Base-by-base conservation (phyloP, 352 stramenopile genomes). In the Globisporangium yorkense region DNA sequence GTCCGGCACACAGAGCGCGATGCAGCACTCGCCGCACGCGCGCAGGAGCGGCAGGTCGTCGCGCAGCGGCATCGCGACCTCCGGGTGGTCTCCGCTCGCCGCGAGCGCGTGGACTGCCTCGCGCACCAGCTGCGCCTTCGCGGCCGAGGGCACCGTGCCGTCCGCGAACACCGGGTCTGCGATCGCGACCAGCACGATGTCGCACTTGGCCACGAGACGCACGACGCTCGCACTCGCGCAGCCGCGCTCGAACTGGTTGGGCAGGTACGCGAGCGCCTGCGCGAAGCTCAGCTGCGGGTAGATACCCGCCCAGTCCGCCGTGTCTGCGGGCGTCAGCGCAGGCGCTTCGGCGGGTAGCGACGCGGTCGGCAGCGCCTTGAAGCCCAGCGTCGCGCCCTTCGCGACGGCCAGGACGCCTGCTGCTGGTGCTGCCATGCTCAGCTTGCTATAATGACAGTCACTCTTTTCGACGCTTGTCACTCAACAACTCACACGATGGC, bases 201-300 rank as follows among this genome's bases (percentile, higher is more conserved):
- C 47, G 12, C 27, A 13, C 45, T 46, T 57, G 1, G 47, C 20
- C 0, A 35, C 57, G 8, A 70, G 56, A 12, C 54, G 51, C 1
- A 70, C 54, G 40, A 70, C 56, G n/a, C 51, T 33, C 18, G 47
- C 52, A n/a, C 27, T 40, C 15, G 44, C 40, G 44, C 46, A 27
- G 49, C 56, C 55, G 31, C 63, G 63, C 15, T 70, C 63, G 40
- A 65, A 70, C 51, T 70, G 63, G 56, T 67, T 70, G 10, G 63
- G 63, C 21, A 67, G 49, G 56, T 70, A 70, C 50, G 54, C 54
- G 39, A 70, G 12, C 18, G 63, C 63, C 48, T 67, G 63, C 27
- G 50, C 27, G n/a, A 70, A 59, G 27, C 53, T 64, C 29, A 70
- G 51, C 55, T 70, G 63, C 39, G 63, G 63, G 51, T 70, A 70